Evolutionary conservation across 2,329 filamentous ascomycete species (phyloP), one percentile per base, ranked within the genome.

Genomic region (Ophiocordyceps camponoti-rufipedis): DNA sequence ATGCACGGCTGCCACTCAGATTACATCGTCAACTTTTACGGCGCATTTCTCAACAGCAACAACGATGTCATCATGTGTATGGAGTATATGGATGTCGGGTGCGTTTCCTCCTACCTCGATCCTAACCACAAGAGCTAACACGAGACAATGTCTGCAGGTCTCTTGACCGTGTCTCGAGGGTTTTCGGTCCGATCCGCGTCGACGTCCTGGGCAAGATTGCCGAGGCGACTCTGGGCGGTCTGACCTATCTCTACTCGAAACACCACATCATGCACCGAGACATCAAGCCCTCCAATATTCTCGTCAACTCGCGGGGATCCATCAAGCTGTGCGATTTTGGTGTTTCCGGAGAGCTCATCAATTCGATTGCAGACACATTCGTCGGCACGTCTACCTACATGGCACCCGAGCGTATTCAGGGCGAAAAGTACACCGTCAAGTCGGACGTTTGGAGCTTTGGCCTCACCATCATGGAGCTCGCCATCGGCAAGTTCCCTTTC

Each of bases 61-160:
- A 89, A 93, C 59, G 91, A 98, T 66, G 93, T 98, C 48, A 93
- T 96, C 55, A 89, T 98, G 81, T 98, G 91, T 63, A 98, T 98
- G 91, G 91, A 98, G 63, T 96, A 98, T 61, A 94, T 94, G 86
- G 91, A 98, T 64, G 86, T 89, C 60, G 91, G 91, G 91, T 96
- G 74, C 64, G 85, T 68, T n/a, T 18, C 11, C 28, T 5, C n/a
- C n/a, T 6, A 3, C 13, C 38, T 33, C n/a, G 10, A 41, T 33
- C 16, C 4, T 8, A 42, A 40, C 44, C 19, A 35, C 8, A 13
- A 29, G 11, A n/a, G 13, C 19, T 23, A 23, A 40, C 16, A 41
- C 4, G 11, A 31, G 29, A 44, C 39, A 1, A 19, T 14, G 13
- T 11, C 11, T 18, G 50, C 60, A 95, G 91, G 44, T 84, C 91